These are phyloP conservation scores for Mycena kentingensis DNA, from an alignment of 768 basidiomycete genomes.

Conservation along the genomic window DNA sequence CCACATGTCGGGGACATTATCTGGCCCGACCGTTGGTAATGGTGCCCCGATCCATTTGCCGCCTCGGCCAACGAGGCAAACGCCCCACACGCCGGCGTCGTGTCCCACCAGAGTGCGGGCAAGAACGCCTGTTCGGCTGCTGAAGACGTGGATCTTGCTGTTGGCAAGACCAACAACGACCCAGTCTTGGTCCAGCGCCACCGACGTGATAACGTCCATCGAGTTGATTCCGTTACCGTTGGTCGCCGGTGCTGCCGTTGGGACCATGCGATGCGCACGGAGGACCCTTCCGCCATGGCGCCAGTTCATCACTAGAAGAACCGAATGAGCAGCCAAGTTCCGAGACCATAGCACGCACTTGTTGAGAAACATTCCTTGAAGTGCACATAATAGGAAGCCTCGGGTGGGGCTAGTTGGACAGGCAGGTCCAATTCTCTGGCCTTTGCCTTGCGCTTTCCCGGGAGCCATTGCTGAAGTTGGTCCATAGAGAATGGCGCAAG, in stretches of 20 bases:
- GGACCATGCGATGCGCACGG: conserved; percentile 56
- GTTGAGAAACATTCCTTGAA: conserved; percentile 76
- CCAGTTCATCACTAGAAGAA: conserved; percentile 72
- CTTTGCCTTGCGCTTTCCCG: conserved; percentile 26
- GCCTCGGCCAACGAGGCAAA: conserved; percentile 75
- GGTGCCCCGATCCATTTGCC: conserved; percentile 39
- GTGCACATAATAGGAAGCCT: conserved; percentile 64
- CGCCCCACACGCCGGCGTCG: conserved; percentile 89
- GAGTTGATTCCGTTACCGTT: conserved; percentile 40
- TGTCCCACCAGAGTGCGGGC: conserved; percentile 82
- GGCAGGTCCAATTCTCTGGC: neutral
- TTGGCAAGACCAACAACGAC: conserved; percentile 90
- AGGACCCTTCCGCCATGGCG: conserved; percentile 71
- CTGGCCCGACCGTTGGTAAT: neutral
- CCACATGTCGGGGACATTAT: conserved; percentile 40
- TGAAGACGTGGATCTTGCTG: conserved; percentile 82
- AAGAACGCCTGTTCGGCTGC: conserved; percentile 73
- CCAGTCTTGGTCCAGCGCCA: conserved; percentile 81
- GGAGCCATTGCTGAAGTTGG: conserved; percentile 42
- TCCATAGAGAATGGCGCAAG: conserved; percentile 41
- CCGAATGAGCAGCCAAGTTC: neutral
- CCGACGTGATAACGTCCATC: conserved; percentile 80
- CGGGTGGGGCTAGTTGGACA: conserved; percentile 1
- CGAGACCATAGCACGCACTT: conserved; percentile 43
- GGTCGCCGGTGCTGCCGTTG: conserved; percentile 25